Evolutionary conservation across 306 rosid genomes (phyloP).

Genomic region (Pterocarpus santalinus): DNA sequence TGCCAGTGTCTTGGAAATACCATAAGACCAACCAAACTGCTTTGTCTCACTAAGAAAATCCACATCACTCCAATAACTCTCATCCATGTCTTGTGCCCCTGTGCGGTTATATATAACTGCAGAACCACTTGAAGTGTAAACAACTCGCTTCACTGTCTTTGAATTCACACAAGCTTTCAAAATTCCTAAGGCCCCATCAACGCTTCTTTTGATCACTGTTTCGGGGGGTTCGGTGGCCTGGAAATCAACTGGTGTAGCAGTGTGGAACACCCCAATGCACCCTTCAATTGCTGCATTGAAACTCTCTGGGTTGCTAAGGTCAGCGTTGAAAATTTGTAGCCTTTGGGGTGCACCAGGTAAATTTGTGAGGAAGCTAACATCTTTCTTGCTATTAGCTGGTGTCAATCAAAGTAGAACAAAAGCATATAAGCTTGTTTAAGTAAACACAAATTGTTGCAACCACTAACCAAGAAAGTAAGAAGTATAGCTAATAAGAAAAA

Average conservation of each 20-base stretch:
- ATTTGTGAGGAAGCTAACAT: conserved; percentile 58
- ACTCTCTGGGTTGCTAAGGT: conserved; percentile 63
- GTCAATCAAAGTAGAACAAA: background rate
- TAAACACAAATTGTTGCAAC: too few relatives aligned
- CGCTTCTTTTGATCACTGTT: conserved; percentile 52
- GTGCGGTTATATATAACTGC: conserved; percentile 47
- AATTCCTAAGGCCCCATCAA: conserved; percentile 68
- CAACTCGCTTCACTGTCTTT: conserved; percentile 60
- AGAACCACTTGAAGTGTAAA: conserved; percentile 65
- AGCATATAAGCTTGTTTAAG: too few relatives aligned
- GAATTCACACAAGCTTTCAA: conserved; percentile 57
- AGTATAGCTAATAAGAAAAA: too few relatives aligned
- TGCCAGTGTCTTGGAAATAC: conserved; percentile 65
- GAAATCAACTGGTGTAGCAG: conserved; percentile 52
- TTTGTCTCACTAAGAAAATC: conserved; percentile 40
- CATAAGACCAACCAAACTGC: conserved; percentile 42
- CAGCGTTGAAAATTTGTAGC: conserved; percentile 59
- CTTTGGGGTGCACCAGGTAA: conserved; percentile 63
- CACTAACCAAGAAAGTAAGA: too few relatives aligned
- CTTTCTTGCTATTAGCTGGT: conserved; percentile 39
- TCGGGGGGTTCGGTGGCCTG: conserved; percentile 54
- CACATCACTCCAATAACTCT: conserved; percentile 63
- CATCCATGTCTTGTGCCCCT: conserved; percentile 50
- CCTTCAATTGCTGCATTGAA: conserved; percentile 61
- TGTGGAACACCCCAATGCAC: conserved; percentile 67